These are phyloP conservation scores for Trametes versicolor DNA, from an alignment of 1,284 basidiomycete genomes.

Conservation along the genomic window DNA sequence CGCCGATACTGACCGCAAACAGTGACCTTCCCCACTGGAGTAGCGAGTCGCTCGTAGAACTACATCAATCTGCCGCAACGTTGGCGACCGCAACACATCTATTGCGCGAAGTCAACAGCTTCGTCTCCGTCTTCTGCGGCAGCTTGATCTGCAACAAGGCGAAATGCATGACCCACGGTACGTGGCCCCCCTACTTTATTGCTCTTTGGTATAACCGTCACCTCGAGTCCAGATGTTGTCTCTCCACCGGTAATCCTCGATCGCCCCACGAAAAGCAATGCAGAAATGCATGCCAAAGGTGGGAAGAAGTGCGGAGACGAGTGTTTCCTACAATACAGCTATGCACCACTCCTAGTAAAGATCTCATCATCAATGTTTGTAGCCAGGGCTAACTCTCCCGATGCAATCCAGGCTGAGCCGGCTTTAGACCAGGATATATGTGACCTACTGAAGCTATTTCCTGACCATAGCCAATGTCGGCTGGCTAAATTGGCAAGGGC, in stretches of 20 bases:
- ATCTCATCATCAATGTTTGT: not conserved
- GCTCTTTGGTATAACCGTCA: not conserved
- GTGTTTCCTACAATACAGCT: not conserved
- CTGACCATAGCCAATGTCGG: conserved; percentile 48
- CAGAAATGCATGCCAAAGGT: not conserved
- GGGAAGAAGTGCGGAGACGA: conserved; percentile 1
- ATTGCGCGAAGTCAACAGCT: not conserved
- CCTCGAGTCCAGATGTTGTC: not conserved
- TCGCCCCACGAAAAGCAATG: not conserved
- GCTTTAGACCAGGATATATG: conserved; percentile 13
- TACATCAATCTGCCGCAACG: not conserved
- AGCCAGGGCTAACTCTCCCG: not conserved
- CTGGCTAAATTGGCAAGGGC: conserved; percentile 50
- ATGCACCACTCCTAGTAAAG: conserved; percentile 3
- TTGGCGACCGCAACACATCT: not conserved
- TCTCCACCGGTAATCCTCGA: not conserved
- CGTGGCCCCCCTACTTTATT: conserved; percentile 1
- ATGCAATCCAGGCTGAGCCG: not conserved
- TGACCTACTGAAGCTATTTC: conserved; percentile 43
- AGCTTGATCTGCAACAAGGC: conserved; percentile 41
- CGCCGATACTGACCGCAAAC: conserved; percentile 18
- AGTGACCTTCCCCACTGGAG: conserved; percentile 14
- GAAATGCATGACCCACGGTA: conserved; percentile 39
- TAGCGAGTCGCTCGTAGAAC: not conserved
- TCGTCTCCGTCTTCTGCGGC: conserved; percentile 41